A percentile compares a stretch with the other conserved stretches of the same genome.
Conservation (phyloP, 2,329 filamentous ascomycete species). For the Ramularia endophylla region DNA sequence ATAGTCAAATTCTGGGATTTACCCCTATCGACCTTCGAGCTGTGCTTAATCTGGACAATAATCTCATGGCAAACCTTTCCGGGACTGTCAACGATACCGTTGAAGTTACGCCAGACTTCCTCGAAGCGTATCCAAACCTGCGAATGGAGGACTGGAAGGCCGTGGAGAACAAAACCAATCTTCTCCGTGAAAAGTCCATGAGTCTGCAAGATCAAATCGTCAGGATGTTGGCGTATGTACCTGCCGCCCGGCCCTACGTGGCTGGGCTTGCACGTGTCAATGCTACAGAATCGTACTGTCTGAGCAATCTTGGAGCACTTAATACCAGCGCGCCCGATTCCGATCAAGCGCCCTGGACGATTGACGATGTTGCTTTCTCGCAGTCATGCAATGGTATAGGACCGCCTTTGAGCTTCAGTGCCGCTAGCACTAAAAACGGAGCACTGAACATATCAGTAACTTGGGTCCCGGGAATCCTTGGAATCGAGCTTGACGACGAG, state of each 20-base stretch:
- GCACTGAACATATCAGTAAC: conserved; percentile 35
- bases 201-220: conserved; percentile 37
- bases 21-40: conserved; percentile 40
- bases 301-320: conserved; percentile 43
- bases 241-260: conserved; percentile 37
- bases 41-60: conserved; percentile 25
- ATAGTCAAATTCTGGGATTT: conserved; percentile 33
- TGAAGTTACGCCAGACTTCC: not conserved
- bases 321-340: conserved; percentile 11
- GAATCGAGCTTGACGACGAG: conserved; percentile 26
- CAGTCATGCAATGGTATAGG: conserved; percentile 39
- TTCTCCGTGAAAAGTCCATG: conserved; percentile 29
- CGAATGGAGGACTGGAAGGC: conserved; percentile 29
- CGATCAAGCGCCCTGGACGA: conserved; percentile 8
- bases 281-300: conserved; percentile 39
- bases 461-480: conserved; percentile 42
- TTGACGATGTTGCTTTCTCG: conserved; percentile 39
- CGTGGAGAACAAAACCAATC: conserved; percentile 28
- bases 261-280: conserved; percentile 32
- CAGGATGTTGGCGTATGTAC: conserved; percentile 39
- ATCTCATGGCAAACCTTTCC: conserved; percentile 35
- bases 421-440: conserved; percentile 37
- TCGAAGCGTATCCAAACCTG: not conserved
- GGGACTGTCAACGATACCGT: conserved; percentile 16
- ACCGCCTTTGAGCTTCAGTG: conserved; percentile 37